Evolutionary conservation across 495 filamentous ascomycete genomes (phyloP), one percentile per base, ranked within the genome.

Genomic region (Hypoxylon perforatum): DNA sequence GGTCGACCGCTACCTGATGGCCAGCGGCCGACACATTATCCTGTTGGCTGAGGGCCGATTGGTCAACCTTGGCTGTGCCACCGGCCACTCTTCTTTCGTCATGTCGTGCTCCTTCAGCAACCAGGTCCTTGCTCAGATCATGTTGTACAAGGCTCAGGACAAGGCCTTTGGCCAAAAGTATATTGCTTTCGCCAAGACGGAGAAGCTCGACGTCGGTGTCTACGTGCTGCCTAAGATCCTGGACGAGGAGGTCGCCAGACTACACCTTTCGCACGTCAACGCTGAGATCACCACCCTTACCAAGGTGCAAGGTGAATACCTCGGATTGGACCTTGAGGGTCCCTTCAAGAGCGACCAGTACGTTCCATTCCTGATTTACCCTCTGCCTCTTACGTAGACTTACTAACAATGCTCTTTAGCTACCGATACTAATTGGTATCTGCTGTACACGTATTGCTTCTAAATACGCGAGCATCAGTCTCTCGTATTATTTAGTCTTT

Each of bases 61-160:
- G 57, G 96, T 99, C 82, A 99, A 99, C 87, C 86, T 99, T 56
- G 95, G 95, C 79, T 99, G 95, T 83, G 95, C 95, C 75, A 99
- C 95, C 61, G 95, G 95, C 63, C 95, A 99, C 91, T 97, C 94
- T 72, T 97, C 94, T 48, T 99, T 99, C 84, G 95, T 99, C 87
- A 97, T 99, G 95, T 96, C 92, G 68, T 99, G 95, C 91, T 97
- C 94, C 64, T 99, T 99, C 91, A 97, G 94, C 85, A 99, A 99
- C 89, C 95, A 99, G 87, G 95, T 97, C 67, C 92, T 99, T 76
- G 95, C 95, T 23, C 95, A 99, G 84, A 99, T 99, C 82, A 91
- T 97, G 85, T 86, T 99, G 66, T 99, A 82, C 90, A 98, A 98
- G 89, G 88, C 89, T 71, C 86, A 90, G 77, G 94, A 99, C 73